Evolutionary conservation across 225 moss, liverwort and hornwort genomes (phyloP), one percentile per base, ranked within the genome.

Genomic region (Pseudisothecium myosuroides): DNA sequence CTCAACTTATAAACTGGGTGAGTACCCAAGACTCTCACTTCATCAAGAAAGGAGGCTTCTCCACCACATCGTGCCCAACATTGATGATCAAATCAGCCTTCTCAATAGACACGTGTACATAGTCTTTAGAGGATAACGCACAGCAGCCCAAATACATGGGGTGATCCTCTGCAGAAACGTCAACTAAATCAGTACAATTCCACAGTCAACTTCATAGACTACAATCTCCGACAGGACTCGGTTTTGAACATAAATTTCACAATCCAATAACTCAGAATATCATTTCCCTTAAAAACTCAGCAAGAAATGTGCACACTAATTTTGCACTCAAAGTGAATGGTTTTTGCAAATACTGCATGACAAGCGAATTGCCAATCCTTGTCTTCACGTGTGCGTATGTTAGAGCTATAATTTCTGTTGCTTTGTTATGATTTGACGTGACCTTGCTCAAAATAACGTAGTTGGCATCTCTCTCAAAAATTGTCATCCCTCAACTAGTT

Each of bases 11-110:
- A 58, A 84, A 86, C 26, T 83, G 50, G 19, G 59, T 39, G 43
- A 60, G 7, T 41, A 69, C 34, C 32, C 68, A 85, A 74, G 45
- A 83, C 85, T 86, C 95, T 84, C 95, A 98, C 98, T 96, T 93
- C 98, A 98, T 98, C 72, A 98, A 82, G 84, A 98, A 98, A 54
- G 98, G 98, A 82, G 98, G 98, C 87, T 98, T 98, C 87, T 98
- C 98, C 81, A 98, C 98, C 80, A 95, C 94, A 69, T 98, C 98
- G 87, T 98, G 98, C 43, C 98, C 98, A 88, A 98, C 95, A 88
- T 96, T 98, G 83, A 98, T 95, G 81, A 98, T 97, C 83, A 98
- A 93, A 92, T 98, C 98, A 81, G 98, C 98, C 90, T 94, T 98
- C 87, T 95, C 96, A 88, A 98, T 98, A 74, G 94, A 95, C 52